Conservation (phyloP, 139 green algal genomes). For the Chlorella sp. region DNA sequence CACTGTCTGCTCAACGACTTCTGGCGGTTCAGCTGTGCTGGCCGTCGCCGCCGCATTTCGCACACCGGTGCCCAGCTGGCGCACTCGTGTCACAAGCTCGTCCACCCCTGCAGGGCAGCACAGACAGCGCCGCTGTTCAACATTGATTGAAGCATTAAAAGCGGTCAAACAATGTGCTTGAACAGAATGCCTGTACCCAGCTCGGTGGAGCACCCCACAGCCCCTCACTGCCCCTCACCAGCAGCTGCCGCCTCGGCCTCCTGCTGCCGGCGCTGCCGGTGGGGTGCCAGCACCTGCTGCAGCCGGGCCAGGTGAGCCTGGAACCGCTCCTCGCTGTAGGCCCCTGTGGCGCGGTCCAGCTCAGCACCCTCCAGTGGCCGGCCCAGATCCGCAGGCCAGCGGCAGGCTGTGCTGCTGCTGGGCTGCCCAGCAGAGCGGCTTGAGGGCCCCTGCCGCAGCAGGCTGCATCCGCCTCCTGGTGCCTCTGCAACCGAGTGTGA, state of each 20-base stretch:
- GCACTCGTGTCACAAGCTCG: neutral
- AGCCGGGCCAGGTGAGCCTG: slow-evolving; percentile 1
- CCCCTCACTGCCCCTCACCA: neutral
- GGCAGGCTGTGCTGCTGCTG: neutral
- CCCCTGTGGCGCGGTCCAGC: neutral
- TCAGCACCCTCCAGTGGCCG: neutral
- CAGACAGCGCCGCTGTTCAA: neutral
- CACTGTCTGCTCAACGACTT: no score
- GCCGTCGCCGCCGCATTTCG: neutral
- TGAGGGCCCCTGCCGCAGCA: neutral
- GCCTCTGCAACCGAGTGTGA: neutral
- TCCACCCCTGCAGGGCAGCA: neutral
- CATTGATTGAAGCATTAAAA: no score
- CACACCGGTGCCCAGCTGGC: neutral
- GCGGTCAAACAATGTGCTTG: neutral
- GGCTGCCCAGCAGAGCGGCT: neutral
- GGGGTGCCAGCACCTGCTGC: neutral
- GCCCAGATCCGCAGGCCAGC: neutral
- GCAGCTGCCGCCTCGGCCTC: neutral
- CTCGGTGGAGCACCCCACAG: neutral
- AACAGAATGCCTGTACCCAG: neutral
- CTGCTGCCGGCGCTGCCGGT: neutral
- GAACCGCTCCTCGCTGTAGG: slow-evolving; percentile 23
- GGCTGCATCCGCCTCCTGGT: neutral
- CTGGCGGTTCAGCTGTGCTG: neutral